Percentiles rank a stretch among this genome's conserved stretches.
Evolutionary conservation across 257 asterid species (phyloP).

Genomic region (Solanum bulbocastanum): DNA sequence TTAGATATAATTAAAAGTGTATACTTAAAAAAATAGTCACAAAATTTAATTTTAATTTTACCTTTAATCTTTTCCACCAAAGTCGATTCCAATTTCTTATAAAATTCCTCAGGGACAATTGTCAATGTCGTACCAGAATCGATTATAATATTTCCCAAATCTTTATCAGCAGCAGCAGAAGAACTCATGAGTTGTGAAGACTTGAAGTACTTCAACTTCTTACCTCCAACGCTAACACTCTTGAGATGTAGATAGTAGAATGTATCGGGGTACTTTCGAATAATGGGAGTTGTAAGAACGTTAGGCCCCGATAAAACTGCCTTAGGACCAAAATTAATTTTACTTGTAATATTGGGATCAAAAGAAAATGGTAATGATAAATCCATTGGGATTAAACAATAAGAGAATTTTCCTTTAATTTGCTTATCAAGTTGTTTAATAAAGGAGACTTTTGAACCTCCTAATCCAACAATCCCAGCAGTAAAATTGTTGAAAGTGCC

Average conservation of each 20-base stretch:
- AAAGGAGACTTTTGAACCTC: slow-evolving; percentile 38
- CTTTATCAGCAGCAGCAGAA: not conserved
- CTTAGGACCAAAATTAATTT: slow-evolving; percentile 32
- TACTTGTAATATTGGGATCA: slow-evolving; percentile 16
- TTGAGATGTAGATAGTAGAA: slow-evolving; percentile 36
- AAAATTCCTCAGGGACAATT: slow-evolving; percentile 14
- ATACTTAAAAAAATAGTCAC: not conserved
- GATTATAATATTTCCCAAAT: slow-evolving; percentile 35
- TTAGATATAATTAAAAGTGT: not conserved
- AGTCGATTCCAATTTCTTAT: slow-evolving; percentile 10
- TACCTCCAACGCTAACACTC: slow-evolving; percentile 24
- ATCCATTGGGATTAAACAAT: slow-evolving; percentile 24
- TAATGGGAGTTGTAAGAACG: slow-evolving; percentile 33
- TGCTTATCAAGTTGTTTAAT: slow-evolving; percentile 20
- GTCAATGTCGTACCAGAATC: slow-evolving; percentile 63
- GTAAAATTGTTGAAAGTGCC: slow-evolving; percentile 26
- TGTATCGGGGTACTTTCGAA: slow-evolving; percentile 15
- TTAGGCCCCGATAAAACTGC: slow-evolving; percentile 17
- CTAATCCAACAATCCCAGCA: slow-evolving; percentile 52
- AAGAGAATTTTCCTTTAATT: slow-evolving; percentile 38
- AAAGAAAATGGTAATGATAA: not conserved
- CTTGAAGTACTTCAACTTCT: not conserved
- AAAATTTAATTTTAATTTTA: not conserved
- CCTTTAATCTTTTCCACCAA: slow-evolving; percentile 3
- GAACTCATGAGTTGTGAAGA: not conserved